Base-by-base conservation (phyloP, 139 green algal species). In the Micractinium conductrix region DNA sequence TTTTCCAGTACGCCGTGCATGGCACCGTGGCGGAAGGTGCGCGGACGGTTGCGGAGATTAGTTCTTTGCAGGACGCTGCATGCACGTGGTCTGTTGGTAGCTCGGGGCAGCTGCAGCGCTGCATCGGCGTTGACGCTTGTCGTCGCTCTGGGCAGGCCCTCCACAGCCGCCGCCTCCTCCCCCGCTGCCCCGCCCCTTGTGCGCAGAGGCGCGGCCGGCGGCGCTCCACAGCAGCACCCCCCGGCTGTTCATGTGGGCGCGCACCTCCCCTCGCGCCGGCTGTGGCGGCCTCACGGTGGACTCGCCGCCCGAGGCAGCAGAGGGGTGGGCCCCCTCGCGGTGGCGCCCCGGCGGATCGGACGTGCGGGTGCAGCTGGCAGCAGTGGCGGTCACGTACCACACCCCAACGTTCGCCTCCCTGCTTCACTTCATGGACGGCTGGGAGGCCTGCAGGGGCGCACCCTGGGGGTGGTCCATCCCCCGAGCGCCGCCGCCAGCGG, bases 1-100 rank as follows among this genome's bases (percentile, higher is more conserved):
- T 90, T 45, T 85, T 80, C 48, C 63, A 85, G 26, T 90, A 90
- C 69, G 67, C 86, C 5, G 74, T 90, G n/a, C 81, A 81, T 35
- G 86, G 86, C 62, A 62, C 24, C 5, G 60, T 90, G 40, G 48
- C 78, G 40, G 48, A 85, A 67, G 78, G 78, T 83, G 58, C 24
- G 70, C 4, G 22, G 63, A 21, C 19, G 30, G 9, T 37, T 35
- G 63, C 2, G 2, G 63, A 22, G 53, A 24, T 42, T 42, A n/a
- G n/a, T n/a, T n/a, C n/a, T n/a, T n/a, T n/a, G n/a, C n/a, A n/a
- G n/a, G n/a, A n/a, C n/a, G n/a, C n/a, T n/a, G n/a, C n/a, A n/a
- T n/a, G n/a, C n/a, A n/a, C n/a, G n/a, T n/a, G n/a, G n/a, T n/a
- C n/a, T n/a, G n/a, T n/a, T n/a, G n/a, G n/a, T n/a, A n/a, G n/a